Evolutionary conservation across 306 rosid genomes (phyloP), one percentile per base, ranked within the genome.

Genomic region (Pterocarpus macrocarpus): DNA sequence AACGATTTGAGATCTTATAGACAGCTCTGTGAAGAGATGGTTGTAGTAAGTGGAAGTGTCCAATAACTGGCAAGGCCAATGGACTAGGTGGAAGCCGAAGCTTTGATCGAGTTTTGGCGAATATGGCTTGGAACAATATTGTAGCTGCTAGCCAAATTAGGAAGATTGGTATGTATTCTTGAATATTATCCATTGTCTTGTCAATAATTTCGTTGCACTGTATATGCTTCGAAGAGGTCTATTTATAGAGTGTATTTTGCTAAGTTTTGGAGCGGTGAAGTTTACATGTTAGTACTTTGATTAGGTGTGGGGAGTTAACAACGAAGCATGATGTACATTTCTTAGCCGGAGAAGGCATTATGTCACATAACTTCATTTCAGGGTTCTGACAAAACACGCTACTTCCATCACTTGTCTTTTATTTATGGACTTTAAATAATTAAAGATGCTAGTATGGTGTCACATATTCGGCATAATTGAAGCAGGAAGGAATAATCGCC

Each of bases 11-110:
- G 69, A 92, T 84, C 14, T 65, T 82, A 5, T 82, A 83, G 30
- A 81, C 32, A 8, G 87, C 65, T 71, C 17, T 87, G 69, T 91
- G 91, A 50, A 88, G 82, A 7, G 90, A 69, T 65, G 57, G 36
- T 22, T 64, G 2, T 47, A 47, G 47, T 1, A 86, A 70, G 62
- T 87, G 88, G 2, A 86, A 78, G 77, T 86, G 89, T 35, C 89
- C 89, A 15, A 86, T 71, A 8, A 86, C 7, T 57, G 89, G 89
- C 35, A 86, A 56, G 80, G 89, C 28, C 3, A 67, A 35, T 70
- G 89, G 89, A 81, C 85, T 5, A 5, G 89, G 89, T 22, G 89
- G 87, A 53, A 49, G 83, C 4, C 32, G 73, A 45, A 53, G 1
- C 32, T 75, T 86, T 67, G 72, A 47, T 5, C 39, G 41, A 49